These are phyloP conservation scores for Alternaria triticina DNA, from an alignment of 2,329 filamentous ascomycete genomes.

Conservation along the genomic window DNA sequence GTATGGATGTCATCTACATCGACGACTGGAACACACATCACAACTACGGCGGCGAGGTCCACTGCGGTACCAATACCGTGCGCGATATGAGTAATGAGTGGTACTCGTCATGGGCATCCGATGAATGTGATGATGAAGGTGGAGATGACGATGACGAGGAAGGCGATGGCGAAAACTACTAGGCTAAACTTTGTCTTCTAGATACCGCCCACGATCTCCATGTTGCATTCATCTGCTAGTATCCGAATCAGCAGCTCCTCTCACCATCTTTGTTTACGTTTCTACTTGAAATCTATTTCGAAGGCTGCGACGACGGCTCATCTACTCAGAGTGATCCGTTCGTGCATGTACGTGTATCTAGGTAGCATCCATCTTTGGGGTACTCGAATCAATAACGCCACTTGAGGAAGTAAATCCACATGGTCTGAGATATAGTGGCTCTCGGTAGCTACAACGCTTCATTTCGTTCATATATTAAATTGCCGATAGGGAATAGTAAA, in stretches of 20 bases:
- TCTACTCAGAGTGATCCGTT: background rate
- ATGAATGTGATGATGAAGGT: background rate
- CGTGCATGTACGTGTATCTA: background rate
- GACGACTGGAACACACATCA: slow-evolving; percentile 15
- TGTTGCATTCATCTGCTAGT: background rate
- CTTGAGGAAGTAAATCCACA: background rate
- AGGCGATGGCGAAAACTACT: background rate
- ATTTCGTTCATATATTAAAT: background rate
- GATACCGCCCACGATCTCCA: background rate
- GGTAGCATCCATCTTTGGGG: background rate
- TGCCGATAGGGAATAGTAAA: accelerated
- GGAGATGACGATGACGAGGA: background rate
- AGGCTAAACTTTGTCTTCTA: background rate
- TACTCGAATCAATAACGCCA: background rate
- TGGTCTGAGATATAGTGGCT: background rate
- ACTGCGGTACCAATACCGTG: slow-evolving; percentile 13
- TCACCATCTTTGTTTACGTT: background rate
- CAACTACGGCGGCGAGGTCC: slow-evolving; percentile 6
- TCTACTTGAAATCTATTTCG: background rate
- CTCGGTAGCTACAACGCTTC: background rate
- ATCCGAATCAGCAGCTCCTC: background rate
- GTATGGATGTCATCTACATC: slow-evolving; percentile 5
- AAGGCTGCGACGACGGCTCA: background rate
- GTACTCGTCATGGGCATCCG: background rate
- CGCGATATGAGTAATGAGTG: slow-evolving; percentile 1